Conservation (phyloP, 2,329 filamentous ascomycete species). For the Cytospora leucostoma region DNA sequence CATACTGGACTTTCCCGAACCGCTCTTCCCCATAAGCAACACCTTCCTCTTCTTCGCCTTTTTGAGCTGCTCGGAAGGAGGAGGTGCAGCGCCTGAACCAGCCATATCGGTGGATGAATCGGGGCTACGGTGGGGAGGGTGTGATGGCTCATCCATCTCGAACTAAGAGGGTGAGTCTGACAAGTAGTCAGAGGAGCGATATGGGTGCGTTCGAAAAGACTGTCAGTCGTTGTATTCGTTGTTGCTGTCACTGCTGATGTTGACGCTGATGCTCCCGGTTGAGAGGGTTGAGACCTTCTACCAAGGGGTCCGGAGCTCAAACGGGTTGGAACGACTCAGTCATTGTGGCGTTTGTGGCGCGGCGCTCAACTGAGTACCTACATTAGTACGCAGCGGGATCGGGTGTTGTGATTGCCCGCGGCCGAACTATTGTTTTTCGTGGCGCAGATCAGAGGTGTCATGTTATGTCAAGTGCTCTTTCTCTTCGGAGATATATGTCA, state of each 20-base stretch:
- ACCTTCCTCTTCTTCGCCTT: slow-evolving; percentile 86
- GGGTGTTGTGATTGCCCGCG: too few species aligned
- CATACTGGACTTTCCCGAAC: slow-evolving; percentile 98
- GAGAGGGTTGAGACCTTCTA: slow-evolving; percentile 14
- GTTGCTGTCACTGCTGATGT: background rate
- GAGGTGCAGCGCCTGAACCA: slow-evolving; percentile 29
- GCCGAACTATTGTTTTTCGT: too few species aligned
- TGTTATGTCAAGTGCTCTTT: too few species aligned
- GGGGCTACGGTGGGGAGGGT: slow-evolving; percentile 9
- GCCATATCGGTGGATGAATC: slow-evolving; percentile 37
- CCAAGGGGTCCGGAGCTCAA: slow-evolving; percentile 12
- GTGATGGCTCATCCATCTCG: slow-evolving; percentile 22
- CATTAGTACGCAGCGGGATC: too few species aligned
- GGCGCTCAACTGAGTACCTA: background rate
- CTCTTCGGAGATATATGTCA: too few species aligned
- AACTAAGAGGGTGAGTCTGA: slow-evolving; percentile 8
- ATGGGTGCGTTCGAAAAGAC: background rate
- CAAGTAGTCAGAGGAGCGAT: slow-evolving; percentile 6
- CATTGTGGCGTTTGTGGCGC: slow-evolving; percentile 14
- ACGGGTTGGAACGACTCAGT: background rate
- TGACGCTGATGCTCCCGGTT: background rate
- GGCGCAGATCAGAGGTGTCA: too few species aligned
- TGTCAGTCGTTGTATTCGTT: slow-evolving; percentile 6
- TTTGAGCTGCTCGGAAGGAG: slow-evolving; percentile 51
- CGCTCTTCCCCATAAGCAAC: slow-evolving; percentile 90